Evolutionary conservation across 495 filamentous ascomycete species (phyloP).

Genomic region (Tuber calosporum): DNA sequence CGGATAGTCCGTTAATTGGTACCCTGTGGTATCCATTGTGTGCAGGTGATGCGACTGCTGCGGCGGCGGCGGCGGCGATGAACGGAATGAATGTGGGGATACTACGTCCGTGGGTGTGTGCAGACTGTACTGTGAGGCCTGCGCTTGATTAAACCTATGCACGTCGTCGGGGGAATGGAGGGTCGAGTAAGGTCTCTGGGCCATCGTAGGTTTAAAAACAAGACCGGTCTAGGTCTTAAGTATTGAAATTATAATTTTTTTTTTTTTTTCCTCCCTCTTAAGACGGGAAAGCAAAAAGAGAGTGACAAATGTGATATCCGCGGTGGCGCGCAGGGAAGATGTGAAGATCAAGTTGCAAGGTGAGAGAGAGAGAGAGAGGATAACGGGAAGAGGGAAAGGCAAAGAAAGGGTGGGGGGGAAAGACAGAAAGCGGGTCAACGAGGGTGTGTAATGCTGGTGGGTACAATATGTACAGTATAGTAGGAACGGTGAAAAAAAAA

Average conservation of each 20-base stretch:
- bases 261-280: background rate
- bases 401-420: background rate
- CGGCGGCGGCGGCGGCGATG: slow-evolving; percentile 23
- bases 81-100: slow-evolving; percentile 30
- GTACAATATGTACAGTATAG: background rate
- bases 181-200: slow-evolving; percentile 30
- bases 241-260: slow-evolving; percentile 5
- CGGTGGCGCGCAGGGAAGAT: slow-evolving; percentile 8
- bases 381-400: background rate
- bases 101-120: slow-evolving; percentile 37
- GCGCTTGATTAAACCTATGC: slow-evolving; percentile 17
- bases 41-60: slow-evolving; percentile 7
- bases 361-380: background rate
- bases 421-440: background rate
- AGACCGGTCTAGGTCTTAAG: slow-evolving; percentile 1
- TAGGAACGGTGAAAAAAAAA: background rate
- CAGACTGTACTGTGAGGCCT: slow-evolving; percentile 35
- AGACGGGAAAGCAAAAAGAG: background rate
- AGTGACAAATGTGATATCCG: slow-evolving; percentile 22
- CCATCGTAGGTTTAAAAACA: slow-evolving; percentile 26
- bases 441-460: background rate
- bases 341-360: background rate
- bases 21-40: slow-evolving; percentile 5
- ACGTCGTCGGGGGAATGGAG: slow-evolving; percentile 25
- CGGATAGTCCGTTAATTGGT: slow-evolving; percentile 13